Evolutionary conservation across 768 basidiomycete genomes (phyloP), one percentile per base, ranked within the genome.

Genomic region (Symmetrospora coprosmae): DNA sequence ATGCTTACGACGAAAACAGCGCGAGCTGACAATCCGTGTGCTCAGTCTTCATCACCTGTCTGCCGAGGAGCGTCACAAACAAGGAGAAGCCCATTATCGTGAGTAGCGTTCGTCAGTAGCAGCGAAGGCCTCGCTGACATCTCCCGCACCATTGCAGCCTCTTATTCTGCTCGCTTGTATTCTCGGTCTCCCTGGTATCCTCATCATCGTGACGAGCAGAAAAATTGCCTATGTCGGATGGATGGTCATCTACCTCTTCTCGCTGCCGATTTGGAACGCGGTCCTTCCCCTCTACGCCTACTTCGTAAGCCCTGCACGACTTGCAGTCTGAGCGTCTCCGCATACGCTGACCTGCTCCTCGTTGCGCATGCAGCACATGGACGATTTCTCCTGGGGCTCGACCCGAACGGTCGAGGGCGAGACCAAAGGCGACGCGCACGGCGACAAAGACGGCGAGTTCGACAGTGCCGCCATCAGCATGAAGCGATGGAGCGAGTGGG

Each of bases 401-500:
- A 97, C 94, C 34, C 79, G 94, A 63, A 83, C 81, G 74, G 74
- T 79, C 51, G 77, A 80, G 30, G 89, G 89, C 8, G 85, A 84
- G 68, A 80, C 78, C 40, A 60, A 48, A 0, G 78, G 74, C 35
- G 78, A 59, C 21, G 73, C 78, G 59, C 86, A 88, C 67, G 86
- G 85, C 11, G 91, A 89, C 71, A 99, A 97, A 76, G 88, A 92
- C 64, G 94, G 94, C 71, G 86, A 86, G 71, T 99, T 99, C 68
- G 92, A 99, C 75, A 92, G 90, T 28, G 80, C 82, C 43, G 83
- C 91, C 73, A 97, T 99, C 67, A 85, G 92, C 34, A 96, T 97
- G 94, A 97, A 97, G 78, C 81, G 88, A 38, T 99, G 92, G 92
- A 89, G 82, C 17, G 94, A 97, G 74, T 97, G 94, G 71, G 94